Conservation (phyloP, 306 rosid genomes). For the Quercus suber region DNA sequence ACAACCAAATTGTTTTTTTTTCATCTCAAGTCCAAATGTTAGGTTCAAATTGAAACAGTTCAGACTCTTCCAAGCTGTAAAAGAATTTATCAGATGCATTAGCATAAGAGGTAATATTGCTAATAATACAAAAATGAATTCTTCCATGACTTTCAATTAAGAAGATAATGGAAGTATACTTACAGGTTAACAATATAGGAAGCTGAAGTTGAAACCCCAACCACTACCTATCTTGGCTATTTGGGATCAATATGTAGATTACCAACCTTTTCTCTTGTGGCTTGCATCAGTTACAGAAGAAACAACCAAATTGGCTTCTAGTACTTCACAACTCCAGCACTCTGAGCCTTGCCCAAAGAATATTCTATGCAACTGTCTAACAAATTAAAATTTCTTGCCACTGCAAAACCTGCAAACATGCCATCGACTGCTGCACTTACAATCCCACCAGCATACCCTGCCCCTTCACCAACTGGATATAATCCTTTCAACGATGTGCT, state of each 20-base stretch:
- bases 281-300: constrained; percentile 15
- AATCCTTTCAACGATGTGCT: constrained; percentile 79
- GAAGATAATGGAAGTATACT: background rate
- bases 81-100: constrained; percentile 11
- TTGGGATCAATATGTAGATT: background rate
- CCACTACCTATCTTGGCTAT: constrained; percentile 18
- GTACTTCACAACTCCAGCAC: constrained; percentile 63
- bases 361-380: constrained; percentile 60
- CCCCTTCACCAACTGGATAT: constrained; percentile 96
- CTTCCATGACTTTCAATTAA: background rate
- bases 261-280: constrained; percentile 9
- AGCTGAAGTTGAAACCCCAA: constrained; percentile 13
- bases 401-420: constrained; percentile 85
- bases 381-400: constrained; percentile 57
- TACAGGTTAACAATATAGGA: background rate
- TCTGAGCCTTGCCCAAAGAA: constrained; percentile 72
- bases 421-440: constrained; percentile 97
- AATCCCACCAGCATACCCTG: constrained; percentile 98
- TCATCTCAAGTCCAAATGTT: background rate
- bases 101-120: background rate
- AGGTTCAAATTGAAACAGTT: background rate
- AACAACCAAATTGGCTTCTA: constrained; percentile 28
- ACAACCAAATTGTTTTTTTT: background rate
- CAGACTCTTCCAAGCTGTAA: background rate
- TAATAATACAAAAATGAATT: background rate